phyloP scores from a whole-genome alignment of 2,329 filamentous ascomycete species.

The Sclerotinia trifoliorum region DNA sequence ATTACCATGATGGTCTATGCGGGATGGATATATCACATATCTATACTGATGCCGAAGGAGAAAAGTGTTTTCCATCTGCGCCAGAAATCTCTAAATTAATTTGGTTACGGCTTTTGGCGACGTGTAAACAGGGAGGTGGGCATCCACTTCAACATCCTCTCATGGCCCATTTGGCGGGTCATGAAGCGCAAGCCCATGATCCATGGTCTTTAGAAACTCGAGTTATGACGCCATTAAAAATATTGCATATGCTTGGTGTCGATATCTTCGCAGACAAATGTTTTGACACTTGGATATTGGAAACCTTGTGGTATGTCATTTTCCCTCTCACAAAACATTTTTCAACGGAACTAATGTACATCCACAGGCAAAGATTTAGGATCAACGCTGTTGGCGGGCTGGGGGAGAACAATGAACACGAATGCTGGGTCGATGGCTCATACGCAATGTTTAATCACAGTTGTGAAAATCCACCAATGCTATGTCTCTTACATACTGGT shows the following conservation, averaged over 20 bases:
- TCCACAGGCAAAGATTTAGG: not conserved
- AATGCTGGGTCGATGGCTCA: not conserved
- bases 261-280: not conserved
- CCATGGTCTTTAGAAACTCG: not conserved
- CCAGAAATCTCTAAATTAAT: not conserved
- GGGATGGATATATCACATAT: conserved; percentile 12
- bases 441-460: not conserved
- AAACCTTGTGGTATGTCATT: not conserved
- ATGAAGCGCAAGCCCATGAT: not conserved
- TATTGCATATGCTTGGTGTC: not conserved
- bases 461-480: not conserved
- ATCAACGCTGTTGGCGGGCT: not conserved
- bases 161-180: not conserved
- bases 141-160: not conserved
- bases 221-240: not conserved
- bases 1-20: conserved; percentile 18
- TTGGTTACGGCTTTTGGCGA: not conserved
- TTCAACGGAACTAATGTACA: not conserved
- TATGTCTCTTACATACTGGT: not conserved
- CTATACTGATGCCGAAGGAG: not conserved
- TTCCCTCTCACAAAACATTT: not conserved
- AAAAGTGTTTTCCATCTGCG: not conserved
- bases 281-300: conserved; percentile 3
- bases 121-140: not conserved
- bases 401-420: not conserved